phyloP scores from a whole-genome alignment of 441 rosid genomes.

The Gossypium davidsonii region DNA sequence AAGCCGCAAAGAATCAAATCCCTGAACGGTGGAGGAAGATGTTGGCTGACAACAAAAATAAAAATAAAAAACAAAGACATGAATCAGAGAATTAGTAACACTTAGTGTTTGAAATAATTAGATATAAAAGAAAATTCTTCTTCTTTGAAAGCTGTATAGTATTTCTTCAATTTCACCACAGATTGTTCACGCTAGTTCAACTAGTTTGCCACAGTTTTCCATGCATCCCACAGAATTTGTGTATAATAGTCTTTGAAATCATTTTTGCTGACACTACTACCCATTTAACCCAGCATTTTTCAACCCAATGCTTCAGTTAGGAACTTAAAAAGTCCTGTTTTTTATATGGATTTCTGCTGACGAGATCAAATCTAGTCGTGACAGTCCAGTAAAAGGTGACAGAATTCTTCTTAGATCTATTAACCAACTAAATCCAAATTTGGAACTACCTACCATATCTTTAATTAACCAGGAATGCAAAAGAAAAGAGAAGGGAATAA shows the following conservation, averaged over 20 bases:
- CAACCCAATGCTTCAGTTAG: not conserved
- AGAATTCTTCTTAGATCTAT: not conserved
- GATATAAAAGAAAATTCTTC: not conserved
- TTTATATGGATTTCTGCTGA: not conserved
- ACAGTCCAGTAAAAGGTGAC: not conserved
- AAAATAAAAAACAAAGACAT: slow-evolving; percentile 2
- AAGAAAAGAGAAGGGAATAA: not conserved
- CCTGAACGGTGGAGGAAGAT: slow-evolving; percentile 39
- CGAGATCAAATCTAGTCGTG: not conserved
- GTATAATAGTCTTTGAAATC: not conserved
- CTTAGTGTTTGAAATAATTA: not conserved
- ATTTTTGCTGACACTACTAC: not conserved
- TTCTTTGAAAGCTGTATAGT: not conserved
- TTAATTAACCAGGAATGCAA: not conserved
- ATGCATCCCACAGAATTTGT: not conserved
- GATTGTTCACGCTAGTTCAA: not conserved
- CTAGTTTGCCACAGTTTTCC: not conserved
- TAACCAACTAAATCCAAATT: not conserved
- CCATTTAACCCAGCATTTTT: not conserved
- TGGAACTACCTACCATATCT: not conserved
- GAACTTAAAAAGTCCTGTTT: not conserved
- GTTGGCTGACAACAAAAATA: slow-evolving; percentile 30
- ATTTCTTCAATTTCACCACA: not conserved
- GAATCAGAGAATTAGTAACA: not conserved
- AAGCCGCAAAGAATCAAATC: slow-evolving; percentile 63